Evolutionary conservation across 1,284 basidiomycete species (phyloP).

Genomic region (Testicularia cyperi): DNA sequence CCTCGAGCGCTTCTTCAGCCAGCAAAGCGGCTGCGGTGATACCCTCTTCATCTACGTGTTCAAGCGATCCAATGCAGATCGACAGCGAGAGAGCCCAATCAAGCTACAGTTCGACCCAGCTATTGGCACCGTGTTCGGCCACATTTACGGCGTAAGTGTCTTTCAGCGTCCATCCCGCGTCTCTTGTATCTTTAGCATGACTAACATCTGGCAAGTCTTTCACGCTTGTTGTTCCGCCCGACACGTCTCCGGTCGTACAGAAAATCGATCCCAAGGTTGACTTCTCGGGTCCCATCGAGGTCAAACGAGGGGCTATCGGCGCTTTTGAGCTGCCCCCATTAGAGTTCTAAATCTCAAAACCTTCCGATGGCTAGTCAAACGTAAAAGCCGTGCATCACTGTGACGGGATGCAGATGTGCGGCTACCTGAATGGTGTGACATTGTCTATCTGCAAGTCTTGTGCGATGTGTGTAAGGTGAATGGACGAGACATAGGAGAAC

Average conservation of each 20-base stretch:
- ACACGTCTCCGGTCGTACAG: slow-evolving; percentile 1
- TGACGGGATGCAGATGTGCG: too few relatives aligned
- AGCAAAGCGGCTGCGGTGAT: slow-evolving; percentile 32
- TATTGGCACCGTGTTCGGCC: slow-evolving; percentile 32
- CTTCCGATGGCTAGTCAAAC: too few relatives aligned
- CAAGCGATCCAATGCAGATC: slow-evolving; percentile 23
- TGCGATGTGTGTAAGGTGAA: too few relatives aligned
- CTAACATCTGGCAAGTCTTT: too few relatives aligned
- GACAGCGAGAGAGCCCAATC: slow-evolving; percentile 16
- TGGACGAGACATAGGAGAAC: too few relatives aligned
- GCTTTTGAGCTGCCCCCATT: slow-evolving; percentile 25
- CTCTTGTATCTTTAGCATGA: background rate
- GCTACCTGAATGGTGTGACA: too few relatives aligned
- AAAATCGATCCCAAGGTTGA: slow-evolving; percentile 33
- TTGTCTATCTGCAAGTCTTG: too few relatives aligned
- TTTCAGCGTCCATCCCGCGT: background rate
- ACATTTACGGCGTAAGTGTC: slow-evolving; percentile 43
- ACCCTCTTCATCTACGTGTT: slow-evolving; percentile 31
- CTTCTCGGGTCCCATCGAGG: slow-evolving; percentile 24
- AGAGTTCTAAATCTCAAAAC: slow-evolving; percentile 7
- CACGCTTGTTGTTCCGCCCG: background rate
- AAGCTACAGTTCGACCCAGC: slow-evolving; percentile 45
- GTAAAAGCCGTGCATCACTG: too few relatives aligned
- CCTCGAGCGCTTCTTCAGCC: slow-evolving; percentile 43
- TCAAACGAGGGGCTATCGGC: slow-evolving; percentile 17